Base-by-base conservation (phyloP, 148 eudicot species). In the Dysphania ambrosioides region DNA sequence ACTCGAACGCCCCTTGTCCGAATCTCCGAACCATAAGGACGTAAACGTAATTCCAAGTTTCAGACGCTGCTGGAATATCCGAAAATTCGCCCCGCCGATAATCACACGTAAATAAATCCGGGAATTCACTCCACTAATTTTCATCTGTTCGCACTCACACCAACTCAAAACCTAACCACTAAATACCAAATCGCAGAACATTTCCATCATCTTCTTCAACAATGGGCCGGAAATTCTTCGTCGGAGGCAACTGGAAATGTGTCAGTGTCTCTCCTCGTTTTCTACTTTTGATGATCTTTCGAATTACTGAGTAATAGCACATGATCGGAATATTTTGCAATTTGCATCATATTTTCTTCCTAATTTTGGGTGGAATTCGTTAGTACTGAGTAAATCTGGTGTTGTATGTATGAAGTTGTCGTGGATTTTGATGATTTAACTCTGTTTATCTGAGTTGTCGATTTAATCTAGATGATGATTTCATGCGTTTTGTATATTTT, bases 221-320 rank as follows among this genome's bases (percentile, higher is more conserved):
- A 75, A 69, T 90, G 95, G 88, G 75, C 68, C 81, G 91, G 8
- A 90, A 84, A 80, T 90, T 90, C 84, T 90, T 90, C 86, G 91
- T 90, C 78, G 95, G 91, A 71, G 95, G 95, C 76, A 90, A 90
- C 88, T 90, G 95, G 91, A 90, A 90, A 88, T 90, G 95, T 83
- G 95, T 90, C 49, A 79, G 83, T 74, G 13, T 41, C 63, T 56
- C 36, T 66, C 68, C 36, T 19, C 31, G 34, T 6, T 32, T 42
- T 30, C 24, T 34, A 53, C 49, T 23, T 15, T 8, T 0, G 55
- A 29, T 59, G 60, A 75, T 67, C 72, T 56, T 21, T 42, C 13
- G 12, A 8, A 41, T 15, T 16, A 29, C 6, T 65, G 69, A 35
- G n/a, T n/a, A 23, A 12, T 44, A 12, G 9, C 12, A 40, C 31